Conservation (phyloP, 306 rosid genomes). For the Acacia crassicarpa region DNA sequence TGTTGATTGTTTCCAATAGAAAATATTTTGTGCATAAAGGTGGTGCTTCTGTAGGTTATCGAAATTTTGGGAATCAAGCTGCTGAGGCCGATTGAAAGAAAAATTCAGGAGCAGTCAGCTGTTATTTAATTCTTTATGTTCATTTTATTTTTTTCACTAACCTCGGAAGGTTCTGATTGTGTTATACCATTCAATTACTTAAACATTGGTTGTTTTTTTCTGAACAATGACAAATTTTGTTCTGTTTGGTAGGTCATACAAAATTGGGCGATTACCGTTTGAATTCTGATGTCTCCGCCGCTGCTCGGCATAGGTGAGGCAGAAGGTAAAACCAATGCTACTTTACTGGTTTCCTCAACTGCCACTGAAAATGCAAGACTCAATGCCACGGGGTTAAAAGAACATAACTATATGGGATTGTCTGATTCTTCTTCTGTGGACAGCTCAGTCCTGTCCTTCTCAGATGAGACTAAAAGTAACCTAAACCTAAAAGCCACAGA, state of each 20-base stretch:
- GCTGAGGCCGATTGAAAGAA: conserved; percentile 19
- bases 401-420: conserved; percentile 77
- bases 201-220: background rate
- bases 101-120: conserved; percentile 26
- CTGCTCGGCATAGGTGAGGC: conserved; percentile 59
- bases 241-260: conserved; percentile 36
- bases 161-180: background rate
- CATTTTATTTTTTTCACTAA: background rate
- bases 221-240: conserved; percentile 26
- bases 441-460: conserved; percentile 55
- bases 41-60: conserved; percentile 22
- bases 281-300: conserved; percentile 63
- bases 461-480: conserved; percentile 49
- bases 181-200: background rate
- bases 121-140: conserved; percentile 18
- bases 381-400: conserved; percentile 53
- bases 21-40: conserved; percentile 24
- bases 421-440: conserved; percentile 75
- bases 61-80: conserved; percentile 25
- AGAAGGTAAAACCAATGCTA: conserved; percentile 65
- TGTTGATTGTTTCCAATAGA: conserved; percentile 28
- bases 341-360: conserved; percentile 59
- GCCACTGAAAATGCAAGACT: conserved; percentile 49
- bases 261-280: conserved; percentile 28
- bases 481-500: conserved; percentile 84